These are phyloP conservation scores for Candida bentonensis DNA, from an alignment of 805 yeast species.

Conservation along the genomic window DNA sequence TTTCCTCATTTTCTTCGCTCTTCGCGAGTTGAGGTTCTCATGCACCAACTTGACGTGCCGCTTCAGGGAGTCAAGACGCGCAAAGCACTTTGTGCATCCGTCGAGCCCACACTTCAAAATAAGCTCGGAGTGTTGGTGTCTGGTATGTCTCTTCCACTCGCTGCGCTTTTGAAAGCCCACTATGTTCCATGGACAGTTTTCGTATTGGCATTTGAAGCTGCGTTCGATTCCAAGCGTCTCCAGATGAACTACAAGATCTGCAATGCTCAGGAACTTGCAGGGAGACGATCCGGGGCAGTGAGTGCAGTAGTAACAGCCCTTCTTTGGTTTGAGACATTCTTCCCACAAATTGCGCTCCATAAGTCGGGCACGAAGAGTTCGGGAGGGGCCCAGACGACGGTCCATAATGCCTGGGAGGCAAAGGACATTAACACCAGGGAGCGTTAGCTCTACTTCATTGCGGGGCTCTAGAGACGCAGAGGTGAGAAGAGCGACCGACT, in stretches of 20 bases:
- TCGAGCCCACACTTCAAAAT: background rate
- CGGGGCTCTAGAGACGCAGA: background rate
- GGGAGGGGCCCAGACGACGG: too few species aligned
- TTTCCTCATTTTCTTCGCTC: too few species aligned
- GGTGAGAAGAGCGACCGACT: background rate
- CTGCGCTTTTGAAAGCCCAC: background rate
- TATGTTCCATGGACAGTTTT: background rate
- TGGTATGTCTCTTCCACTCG: background rate
- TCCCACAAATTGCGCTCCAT: background rate
- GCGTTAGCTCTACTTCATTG: background rate
- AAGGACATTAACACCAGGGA: too few species aligned
- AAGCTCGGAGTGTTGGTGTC: background rate
- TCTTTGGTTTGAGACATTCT: background rate
- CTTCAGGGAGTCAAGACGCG: conserved; percentile 9
- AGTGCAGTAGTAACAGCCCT: background rate
- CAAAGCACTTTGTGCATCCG: conserved; percentile 4
- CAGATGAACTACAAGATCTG: background rate
- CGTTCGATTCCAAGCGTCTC: background rate
- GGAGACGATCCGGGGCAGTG: background rate
- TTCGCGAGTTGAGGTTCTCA: background rate
- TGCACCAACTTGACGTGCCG: conserved; percentile 5
- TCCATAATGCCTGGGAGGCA: too few species aligned
- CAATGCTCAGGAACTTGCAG: background rate
- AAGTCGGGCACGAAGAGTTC: background rate
- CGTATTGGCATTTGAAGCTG: background rate